A percentile compares a stretch with the other conserved stretches of the same genome.
Evolutionary conservation across 257 asterid species (phyloP).

Genomic region (Nicotiana noctiflora): DNA sequence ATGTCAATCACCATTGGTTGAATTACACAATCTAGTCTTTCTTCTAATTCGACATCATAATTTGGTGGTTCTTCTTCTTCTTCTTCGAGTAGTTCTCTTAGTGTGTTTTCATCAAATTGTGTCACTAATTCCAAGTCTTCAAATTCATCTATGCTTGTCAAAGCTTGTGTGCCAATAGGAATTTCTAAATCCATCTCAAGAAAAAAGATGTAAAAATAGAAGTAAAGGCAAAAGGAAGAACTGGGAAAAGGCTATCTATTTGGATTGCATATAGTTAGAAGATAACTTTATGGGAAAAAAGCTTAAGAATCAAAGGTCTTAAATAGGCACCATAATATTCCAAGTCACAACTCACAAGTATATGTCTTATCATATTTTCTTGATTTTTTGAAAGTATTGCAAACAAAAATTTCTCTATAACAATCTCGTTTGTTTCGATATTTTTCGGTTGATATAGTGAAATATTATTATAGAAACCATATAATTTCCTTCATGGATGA

Average conservation of each 20-base stretch:
- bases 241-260: neutral
- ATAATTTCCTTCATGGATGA: too few relatives aligned
- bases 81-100: neutral
- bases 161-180: neutral
- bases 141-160: neutral
- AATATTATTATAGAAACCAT: too few relatives aligned
- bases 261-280: neutral
- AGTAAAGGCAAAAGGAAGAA: neutral
- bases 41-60: neutral
- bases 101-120: slow-evolving; percentile 13
- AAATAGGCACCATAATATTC: neutral
- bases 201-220: neutral
- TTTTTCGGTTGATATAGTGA: rapidly evolving
- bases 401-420: too few relatives aligned
- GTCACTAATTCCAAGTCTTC: slow-evolving; percentile 9
- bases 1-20: neutral
- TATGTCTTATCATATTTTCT: too few relatives aligned
- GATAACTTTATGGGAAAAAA: neutral
- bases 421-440: rapidly evolving
- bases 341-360: neutral
- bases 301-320: neutral
- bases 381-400: neutral
- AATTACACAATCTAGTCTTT: neutral
- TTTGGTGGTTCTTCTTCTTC: neutral
- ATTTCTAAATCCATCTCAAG: neutral